Base-by-base conservation (phyloP, 352 stramenopile species). In the Phytophthora crassamura region DNA sequence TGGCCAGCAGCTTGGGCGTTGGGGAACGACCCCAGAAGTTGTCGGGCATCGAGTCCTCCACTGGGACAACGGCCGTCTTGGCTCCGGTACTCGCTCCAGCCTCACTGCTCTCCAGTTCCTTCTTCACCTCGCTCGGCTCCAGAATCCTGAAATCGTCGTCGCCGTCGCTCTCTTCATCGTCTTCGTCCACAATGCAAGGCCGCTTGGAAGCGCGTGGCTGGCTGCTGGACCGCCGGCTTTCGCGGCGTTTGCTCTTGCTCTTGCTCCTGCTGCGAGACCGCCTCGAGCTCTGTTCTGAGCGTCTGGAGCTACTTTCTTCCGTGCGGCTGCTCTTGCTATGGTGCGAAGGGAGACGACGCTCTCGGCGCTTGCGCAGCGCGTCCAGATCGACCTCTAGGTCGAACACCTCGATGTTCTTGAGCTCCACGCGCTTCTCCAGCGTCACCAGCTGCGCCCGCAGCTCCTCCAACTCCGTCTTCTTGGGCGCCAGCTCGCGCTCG, bases 21-120 rank as follows among this genome's bases (percentile, higher is more conserved):
- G 74, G 63, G 7, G 82, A 82, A 30, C 82, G 86, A 28, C 84
- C 80, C 86, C 86, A 94, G 57, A 96, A 94, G 45, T 89, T 48
- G 58, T 95, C 87, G 4, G 77, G 82, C 69, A 83, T 81, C 15
- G 74, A 64, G 8, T 80, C 58, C 12, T 86, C 74, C 25, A 74
- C 56, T 12, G 72, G 68, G 32, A 85, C 69, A 1, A 72, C 67
- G 5, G 68, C 55, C 16, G 35, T 73, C 47, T 59, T 59, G 25
- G 25, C 6, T 6, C 25, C 3, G 25, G 2, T 6, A 7, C 25
- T 30, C 6, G 52, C 14, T 2, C 39, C 34, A 11, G 56, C 34
- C n/a, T 30, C 49, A 16, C 28, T 38, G 54, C n/a, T 48, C 11
- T 70, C 66, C 20, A 64, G 16, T 28, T 84, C 57, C 53, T 72